Evolutionary conservation across 2,329 filamentous ascomycete genomes (phyloP).

Genomic region (Diaporthe citri): DNA sequence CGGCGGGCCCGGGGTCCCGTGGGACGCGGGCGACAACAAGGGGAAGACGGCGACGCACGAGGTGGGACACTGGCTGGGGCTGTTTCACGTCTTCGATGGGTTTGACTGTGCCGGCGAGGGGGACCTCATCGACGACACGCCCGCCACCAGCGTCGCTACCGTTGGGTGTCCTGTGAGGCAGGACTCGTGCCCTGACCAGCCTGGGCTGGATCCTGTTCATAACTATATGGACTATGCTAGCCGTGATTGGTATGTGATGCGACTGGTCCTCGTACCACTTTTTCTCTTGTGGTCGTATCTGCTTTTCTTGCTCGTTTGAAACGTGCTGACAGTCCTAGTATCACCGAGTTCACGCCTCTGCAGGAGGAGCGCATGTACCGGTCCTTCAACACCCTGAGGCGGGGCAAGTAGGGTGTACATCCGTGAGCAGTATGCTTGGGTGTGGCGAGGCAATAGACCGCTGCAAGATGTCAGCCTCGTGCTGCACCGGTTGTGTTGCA

Average conservation of each 20-base stretch:
- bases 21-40: not conserved
- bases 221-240: slow-evolving; percentile 23
- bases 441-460: not conserved
- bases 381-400: slow-evolving; percentile 3
- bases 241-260: slow-evolving; percentile 4
- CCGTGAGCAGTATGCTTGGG: not conserved
- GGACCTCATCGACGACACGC: slow-evolving; percentile 7
- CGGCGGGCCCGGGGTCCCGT: not conserved
- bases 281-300: too few species aligned
- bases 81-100: not conserved
- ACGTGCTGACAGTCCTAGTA: not conserved
- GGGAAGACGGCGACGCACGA: slow-evolving; percentile 7
- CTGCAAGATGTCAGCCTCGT: not conserved
- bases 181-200: slow-evolving; percentile 5
- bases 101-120: slow-evolving; percentile 4
- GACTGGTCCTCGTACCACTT: not conserved
- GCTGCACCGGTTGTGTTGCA: not conserved
- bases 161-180: not conserved
- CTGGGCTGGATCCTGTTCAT: slow-evolving; percentile 3
- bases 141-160: not conserved
- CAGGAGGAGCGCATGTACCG: slow-evolving; percentile 22
- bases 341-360: not conserved
- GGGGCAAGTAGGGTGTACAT: not conserved
- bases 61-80: slow-evolving; percentile 13
- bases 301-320: not conserved